phyloP scores from a whole-genome alignment of 1,284 basidiomycete genomes.

The Papiliotrema flavescens region DNA sequence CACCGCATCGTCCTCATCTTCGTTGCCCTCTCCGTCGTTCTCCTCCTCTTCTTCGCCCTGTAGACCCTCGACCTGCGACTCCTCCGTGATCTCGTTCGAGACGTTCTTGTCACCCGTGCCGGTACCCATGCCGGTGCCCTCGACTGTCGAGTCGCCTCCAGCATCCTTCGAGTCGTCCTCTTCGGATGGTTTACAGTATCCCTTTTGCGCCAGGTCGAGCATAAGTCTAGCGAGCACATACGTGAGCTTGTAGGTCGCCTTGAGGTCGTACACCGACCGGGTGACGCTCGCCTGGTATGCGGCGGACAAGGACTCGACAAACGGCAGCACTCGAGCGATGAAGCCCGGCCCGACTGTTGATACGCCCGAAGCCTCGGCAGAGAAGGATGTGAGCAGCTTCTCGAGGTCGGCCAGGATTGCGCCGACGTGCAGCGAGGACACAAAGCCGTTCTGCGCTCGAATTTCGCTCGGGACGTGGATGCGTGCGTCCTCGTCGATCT shows the following conservation, averaged over 20 bases:
- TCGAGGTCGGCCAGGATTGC: slow-evolving; percentile 39
- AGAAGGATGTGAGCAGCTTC: slow-evolving; percentile 1
- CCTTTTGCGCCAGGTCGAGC: slow-evolving; percentile 71
- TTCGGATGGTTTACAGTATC: slow-evolving; percentile 88
- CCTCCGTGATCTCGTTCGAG: slow-evolving; percentile 88
- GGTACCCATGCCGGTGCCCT: slow-evolving; percentile 80
- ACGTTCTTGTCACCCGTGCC: slow-evolving; percentile 81
- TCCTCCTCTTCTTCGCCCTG: slow-evolving; percentile 65
- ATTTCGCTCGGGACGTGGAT: slow-evolving; percentile 35
- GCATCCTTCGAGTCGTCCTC: slow-evolving; percentile 52
- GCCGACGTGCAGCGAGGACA: slow-evolving; percentile 29
- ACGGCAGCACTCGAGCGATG: slow-evolving; percentile 38
- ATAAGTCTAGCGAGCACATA: slow-evolving; percentile 73
- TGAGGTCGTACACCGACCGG: slow-evolving; percentile 49
- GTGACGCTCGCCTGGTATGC: slow-evolving; percentile 52
- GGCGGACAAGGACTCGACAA: slow-evolving; percentile 55
- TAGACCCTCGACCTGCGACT: slow-evolving; percentile 93
- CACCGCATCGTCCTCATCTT: slow-evolving; percentile 58
- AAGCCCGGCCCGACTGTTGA: slow-evolving; percentile 13
- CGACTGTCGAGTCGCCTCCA: slow-evolving; percentile 53
- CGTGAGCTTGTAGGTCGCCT: slow-evolving; percentile 77
- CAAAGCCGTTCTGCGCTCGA: slow-evolving; percentile 12
- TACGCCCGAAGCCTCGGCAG: neutral
- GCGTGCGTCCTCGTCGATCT: slow-evolving; percentile 35
- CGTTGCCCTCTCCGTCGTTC: slow-evolving; percentile 55